Evolutionary conservation across 768 basidiomycete species (phyloP), one percentile per base, ranked within the genome.

Genomic region (Kwoniella dejecticola): DNA sequence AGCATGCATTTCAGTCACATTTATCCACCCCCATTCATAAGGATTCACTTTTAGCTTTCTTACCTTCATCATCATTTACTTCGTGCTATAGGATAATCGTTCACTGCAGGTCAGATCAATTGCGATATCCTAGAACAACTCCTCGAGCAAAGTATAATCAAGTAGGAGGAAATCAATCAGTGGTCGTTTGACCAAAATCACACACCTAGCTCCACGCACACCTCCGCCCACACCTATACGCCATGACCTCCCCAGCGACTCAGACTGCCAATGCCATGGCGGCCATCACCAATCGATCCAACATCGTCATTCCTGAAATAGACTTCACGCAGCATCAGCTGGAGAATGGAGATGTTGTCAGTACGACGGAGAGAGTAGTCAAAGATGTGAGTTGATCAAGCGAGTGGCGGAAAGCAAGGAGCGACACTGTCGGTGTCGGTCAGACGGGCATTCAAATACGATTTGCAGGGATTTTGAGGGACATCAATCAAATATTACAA

Each of bases 341-440:
- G 63, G 96, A 98, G 62, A 93, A 96, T 80, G 96, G 96, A 24
- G 88, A 85, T 70, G 83, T 87, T 52, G 88, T 96, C 72, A 90
- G 87, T 80, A 98, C 96, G 11, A 90, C 91, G 72, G 94, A 97
- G 80, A 86, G 95, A 69, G 91, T 96, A 46, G 86, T 97, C 74
- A 97, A 97, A 81, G 95, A 98, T 82, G 93, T 95, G 69, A 69
- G 87, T 80, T 33, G 17, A 46, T 19, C 27, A 4, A 17, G 12
- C 15, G 48, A 50, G 48, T 50, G 48, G 48, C 48, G 48, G 24
- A 6, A 15, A 19, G 17, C n/a, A 47, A 15, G 24, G 46, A 24
- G 19, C 46, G 46, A 24, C 19, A 13, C 13, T 47, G 46, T 12
- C 46, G 24, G 8, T 24, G 46, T 47, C 33, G 33, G 33, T 36